Percentiles rank a stretch among this genome's conserved stretches.
Conservation (phyloP, 225 moss, liverwort and hornwort species). For the Climacium dendroides region DNA sequence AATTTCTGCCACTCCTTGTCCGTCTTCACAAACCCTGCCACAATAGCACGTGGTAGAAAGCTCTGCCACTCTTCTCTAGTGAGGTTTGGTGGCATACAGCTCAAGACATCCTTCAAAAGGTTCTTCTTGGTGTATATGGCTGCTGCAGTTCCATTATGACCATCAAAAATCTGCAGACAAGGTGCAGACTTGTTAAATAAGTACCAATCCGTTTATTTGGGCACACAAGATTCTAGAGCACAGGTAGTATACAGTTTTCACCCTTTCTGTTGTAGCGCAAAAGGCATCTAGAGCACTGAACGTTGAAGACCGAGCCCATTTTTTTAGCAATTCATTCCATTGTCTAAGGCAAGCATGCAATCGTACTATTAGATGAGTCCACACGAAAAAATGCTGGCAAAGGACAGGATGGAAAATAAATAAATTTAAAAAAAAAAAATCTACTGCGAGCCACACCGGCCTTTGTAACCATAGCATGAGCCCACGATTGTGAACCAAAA, state of each 20-base stretch:
- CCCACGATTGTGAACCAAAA: background rate
- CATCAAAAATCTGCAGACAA: constrained; percentile 33
- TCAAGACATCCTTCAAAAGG: constrained; percentile 43
- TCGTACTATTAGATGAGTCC: background rate
- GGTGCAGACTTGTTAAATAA: background rate
- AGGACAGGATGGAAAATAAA: background rate
- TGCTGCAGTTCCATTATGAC: constrained; percentile 51
- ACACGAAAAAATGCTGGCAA: background rate
- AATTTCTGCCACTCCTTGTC: constrained; percentile 61
- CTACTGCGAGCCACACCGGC: background rate
- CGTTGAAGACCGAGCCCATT: background rate
- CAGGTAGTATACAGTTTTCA: background rate
- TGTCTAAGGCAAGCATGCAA: background rate
- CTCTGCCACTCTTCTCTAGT: constrained; percentile 35
- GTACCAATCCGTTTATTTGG: background rate
- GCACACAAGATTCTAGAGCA: background rate
- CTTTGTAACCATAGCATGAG: background rate
- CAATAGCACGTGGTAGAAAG: constrained; percentile 37
- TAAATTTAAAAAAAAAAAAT: background rate
- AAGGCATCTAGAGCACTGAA: background rate
- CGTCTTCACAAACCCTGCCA: constrained; percentile 64
- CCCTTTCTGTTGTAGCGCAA: background rate
- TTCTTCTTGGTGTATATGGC: constrained; percentile 50
- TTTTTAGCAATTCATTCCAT: background rate
- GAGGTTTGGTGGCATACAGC: constrained; percentile 38